phyloP scores from a whole-genome alignment of 1,139 yeast species.

The Kurtzmaniella quercitrusa region DNA sequence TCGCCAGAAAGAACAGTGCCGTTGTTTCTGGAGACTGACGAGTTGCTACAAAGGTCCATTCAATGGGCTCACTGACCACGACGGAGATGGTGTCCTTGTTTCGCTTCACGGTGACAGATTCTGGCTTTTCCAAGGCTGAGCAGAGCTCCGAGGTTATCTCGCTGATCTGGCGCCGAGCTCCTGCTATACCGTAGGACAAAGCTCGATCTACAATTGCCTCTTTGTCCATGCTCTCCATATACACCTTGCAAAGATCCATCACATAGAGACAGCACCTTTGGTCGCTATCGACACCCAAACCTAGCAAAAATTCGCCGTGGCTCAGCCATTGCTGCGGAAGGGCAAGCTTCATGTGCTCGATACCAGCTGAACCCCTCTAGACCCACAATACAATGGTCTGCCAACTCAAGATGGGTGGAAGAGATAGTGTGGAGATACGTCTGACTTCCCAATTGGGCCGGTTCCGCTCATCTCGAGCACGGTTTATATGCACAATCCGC shows the following conservation, averaged over 20 bases:
- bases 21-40: constrained; percentile 9
- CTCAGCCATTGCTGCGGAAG: neutral
- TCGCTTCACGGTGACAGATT: too few species aligned
- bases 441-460: too few species aligned
- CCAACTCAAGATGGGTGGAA: too few species aligned
- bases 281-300: neutral
- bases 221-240: constrained; percentile 21
- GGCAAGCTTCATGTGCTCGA: neutral
- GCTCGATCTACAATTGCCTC: constrained; percentile 17
- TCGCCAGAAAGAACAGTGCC: constrained; percentile 15
- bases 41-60: constrained; percentile 22
- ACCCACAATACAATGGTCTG: too few species aligned
- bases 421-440: too few species aligned
- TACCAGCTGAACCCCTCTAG: too few species aligned
- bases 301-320: neutral
- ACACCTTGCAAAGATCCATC: constrained; percentile 24
- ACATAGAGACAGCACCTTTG: constrained; percentile 20
- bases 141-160: constrained; percentile 10
- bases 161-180: constrained; percentile 11
- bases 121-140: constrained; percentile 1
- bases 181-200: constrained; percentile 21
- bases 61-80: constrained; percentile 5
- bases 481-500: neutral
- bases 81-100: neutral
- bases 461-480: too few species aligned